A percentile compares a stretch with the other conserved stretches of the same genome.
Evolutionary conservation across 108 stramenopile genomes (phyloP).

Genomic region (Licmophora abbreviata): DNA sequence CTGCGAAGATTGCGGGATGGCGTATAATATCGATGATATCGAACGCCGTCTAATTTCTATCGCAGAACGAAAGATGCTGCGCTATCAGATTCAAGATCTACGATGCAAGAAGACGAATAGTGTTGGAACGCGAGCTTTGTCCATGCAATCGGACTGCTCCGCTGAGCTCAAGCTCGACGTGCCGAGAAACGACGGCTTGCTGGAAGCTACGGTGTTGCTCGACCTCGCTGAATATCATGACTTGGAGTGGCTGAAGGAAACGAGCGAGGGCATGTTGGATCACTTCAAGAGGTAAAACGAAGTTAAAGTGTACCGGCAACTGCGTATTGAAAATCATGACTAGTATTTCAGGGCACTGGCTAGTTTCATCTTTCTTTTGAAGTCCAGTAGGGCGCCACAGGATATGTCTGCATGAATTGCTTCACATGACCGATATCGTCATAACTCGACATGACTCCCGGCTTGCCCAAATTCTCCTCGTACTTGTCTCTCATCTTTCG

Average conservation of each 20-base stretch:
- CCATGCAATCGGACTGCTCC: slow-evolving; percentile 52
- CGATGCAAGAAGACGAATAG: slow-evolving; percentile 78
- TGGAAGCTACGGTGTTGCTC: slow-evolving; percentile 44
- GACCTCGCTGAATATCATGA: slow-evolving; percentile 59
- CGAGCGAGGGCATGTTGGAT: slow-evolving; percentile 27
- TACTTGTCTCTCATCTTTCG: slow-evolving; percentile 49
- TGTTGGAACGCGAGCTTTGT: slow-evolving; percentile 46
- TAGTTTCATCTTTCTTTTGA: neutral
- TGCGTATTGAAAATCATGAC: too few species aligned
- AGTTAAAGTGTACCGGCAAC: too few species aligned
- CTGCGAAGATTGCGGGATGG: slow-evolving; percentile 82
- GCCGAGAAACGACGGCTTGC: slow-evolving; percentile 29
- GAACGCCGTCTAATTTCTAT: slow-evolving; percentile 80
- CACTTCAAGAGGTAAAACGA: slow-evolving; percentile 4
- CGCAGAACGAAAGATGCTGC: slow-evolving; percentile 55
- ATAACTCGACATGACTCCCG: slow-evolving; percentile 63
- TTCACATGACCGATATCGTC: slow-evolving; percentile 68
- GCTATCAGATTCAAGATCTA: slow-evolving; percentile 92
- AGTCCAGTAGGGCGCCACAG: slow-evolving; percentile 71
- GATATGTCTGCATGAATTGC: slow-evolving; percentile 63
- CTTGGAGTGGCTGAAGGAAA: slow-evolving; percentile 58
- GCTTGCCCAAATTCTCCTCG: slow-evolving; percentile 42
- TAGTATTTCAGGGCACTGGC: too few species aligned
- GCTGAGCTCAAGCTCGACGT: slow-evolving; percentile 72
- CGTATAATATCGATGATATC: slow-evolving; percentile 68